Base-by-base conservation (phyloP, 371 early-diverging fungal genomes). In the Rhizopus arrhizus region DNA sequence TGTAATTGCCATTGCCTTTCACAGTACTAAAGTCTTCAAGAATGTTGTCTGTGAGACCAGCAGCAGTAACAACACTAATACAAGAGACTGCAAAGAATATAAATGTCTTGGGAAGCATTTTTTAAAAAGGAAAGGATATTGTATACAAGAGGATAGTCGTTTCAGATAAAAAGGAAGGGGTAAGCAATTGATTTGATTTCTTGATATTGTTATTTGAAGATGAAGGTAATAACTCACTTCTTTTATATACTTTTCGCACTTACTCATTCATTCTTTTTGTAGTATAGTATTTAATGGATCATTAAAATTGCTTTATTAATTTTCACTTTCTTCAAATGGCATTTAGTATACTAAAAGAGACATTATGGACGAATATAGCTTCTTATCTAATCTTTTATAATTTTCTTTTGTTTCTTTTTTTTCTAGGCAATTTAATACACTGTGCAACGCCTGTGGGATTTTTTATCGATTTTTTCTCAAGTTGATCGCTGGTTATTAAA, bases 1-100 rank as follows among this genome's bases (percentile, higher is more conserved):
- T 74, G 47, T 66, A 74, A 33, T 74, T 74, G 31, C 70, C 66
- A 34, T 66, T 66, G 41, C 65, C 69, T 22, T 61, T 54, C 5
- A 43, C 46, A 5, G 38, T 48, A n/a, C 40, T 47, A 49, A 49
- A 54, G 45, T 45, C 45, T 56, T 45, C 56, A 29, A 56, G 56
- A 15, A 45, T 34, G 11, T 11, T 34, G 7, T 42, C 34, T 16
- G 53, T 58, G 15, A 64, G 16, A 42, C 56, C 38, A 13, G 50
- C 62, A 35, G 57, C 48, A 34, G 62, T 22, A 13, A 40, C 49
- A 40, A 55, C 55, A 34, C 45, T 47, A 6, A 61, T 12, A 29
- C 55, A 61, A 33, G 61, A 49, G 16, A 50, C 49, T 10, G 61
- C 56, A 31, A 61, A 49, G 16, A 55, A 55, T 38, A 61, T 54